Evolutionary conservation across 768 basidiomycete genomes (phyloP), one percentile per base, ranked within the genome.

Genomic region (Boletus barrowsii): DNA sequence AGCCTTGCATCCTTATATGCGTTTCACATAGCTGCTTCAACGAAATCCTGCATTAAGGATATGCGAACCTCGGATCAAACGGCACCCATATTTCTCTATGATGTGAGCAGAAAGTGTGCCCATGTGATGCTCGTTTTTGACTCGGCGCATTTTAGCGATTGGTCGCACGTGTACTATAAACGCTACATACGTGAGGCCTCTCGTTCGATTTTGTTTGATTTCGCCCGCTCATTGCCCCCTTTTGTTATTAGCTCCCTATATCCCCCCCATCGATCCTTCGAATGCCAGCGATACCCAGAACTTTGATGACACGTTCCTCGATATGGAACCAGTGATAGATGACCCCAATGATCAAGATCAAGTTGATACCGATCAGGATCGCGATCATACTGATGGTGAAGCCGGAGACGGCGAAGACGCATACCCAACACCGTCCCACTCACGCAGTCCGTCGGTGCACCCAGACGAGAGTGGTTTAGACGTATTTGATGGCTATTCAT

Each of bases 221-320:
- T 50, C 40, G 22, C 51, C 14, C 47, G 29, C 58, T 56, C 11
- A 66, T 62, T 18, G 60, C 51, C 49, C 59, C 24, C 51, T 42
- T 42, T 11, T 26, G 35, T 39, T 24, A 30, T 48, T 53, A 93
- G 90, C 93, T 73, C 92, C 92, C 41, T 93, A 94, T 79, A 92
- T 93, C 66, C 93, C 92, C 15, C 88, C 88, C 30, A 91, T 93
- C 67, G 91, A 95, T 68, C 88, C 90, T 20, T 83, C 83, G 41
- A 92, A 96, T 73, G 94, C 94, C 56, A 86, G 87, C 63, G 97
- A 99, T 80, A 95, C 92, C 60, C 91, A 92, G 70, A 98, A 98
- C 73, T 99, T 98, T 71, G 96, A 98, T 71, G 91, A 95, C 58
- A 87, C 91, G 39, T 98, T 97, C 83, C 80, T 98, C 55, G 90